Base-by-base conservation (phyloP, 225 moss, liverwort and hornwort species). In the Bryum argenteum region DNA sequence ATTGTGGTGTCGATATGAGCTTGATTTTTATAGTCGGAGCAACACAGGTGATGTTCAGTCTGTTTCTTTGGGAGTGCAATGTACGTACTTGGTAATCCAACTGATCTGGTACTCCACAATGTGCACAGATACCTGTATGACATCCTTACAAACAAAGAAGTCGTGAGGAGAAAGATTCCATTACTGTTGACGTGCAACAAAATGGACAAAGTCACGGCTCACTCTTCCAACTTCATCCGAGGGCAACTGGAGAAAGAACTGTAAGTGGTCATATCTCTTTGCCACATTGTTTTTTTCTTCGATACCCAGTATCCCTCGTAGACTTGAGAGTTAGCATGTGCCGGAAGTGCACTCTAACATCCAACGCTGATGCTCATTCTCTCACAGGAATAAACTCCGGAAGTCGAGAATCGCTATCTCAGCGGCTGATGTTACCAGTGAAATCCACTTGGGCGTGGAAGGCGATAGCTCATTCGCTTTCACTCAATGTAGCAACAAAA, bases 181-280 rank as follows among this genome's bases (percentile, higher is more conserved):
- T 65, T 98, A 38, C 79, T 94, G 60, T 54, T 98, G 74, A 82
- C 90, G 13, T 98, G 97, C 82, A 98, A 98, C 81, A 98, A 98
- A 85, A 89, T 89, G 80, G 97, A 98, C 80, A 98, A 98, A 88
- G 86, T 91, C 42, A 98, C 97, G 39, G 97, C 97, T 58, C 97
- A 94, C 71, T 92, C 94, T 55, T 87, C 89, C 23, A 94, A 98
- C 53, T 98, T 98, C 67, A 98, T 98, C 47, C 84, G 89, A 22
- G 89, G 85, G 58, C 94, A 98, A 83, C 77, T 98, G 73, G 97
- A 98, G 85, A 98, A 98, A 73, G 97, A 98, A 78, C 75, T 98
- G 95, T 95, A 78, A 84, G 91, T 78, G 21, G 9, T 9, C 48
- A 59, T 15, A 15, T 11, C 47, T 22, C 54, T 72, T 69, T 11